Conservation (phyloP, 169 alveolate species). For the Eimeria necatrix region DNA sequence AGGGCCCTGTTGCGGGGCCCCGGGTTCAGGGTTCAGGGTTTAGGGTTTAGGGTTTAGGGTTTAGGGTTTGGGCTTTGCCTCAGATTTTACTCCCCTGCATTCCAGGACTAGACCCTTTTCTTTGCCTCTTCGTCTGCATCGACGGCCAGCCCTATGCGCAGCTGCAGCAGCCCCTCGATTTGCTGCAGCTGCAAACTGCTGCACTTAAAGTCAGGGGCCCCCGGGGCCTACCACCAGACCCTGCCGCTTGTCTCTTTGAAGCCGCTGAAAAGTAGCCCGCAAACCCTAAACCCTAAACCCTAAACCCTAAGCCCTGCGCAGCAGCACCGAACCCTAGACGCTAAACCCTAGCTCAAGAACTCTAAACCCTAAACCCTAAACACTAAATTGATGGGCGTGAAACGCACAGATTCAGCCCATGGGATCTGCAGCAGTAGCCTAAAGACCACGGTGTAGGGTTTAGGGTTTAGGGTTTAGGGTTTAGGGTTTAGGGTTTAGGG, state of each 20-base stretch:
- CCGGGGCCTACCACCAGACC: no score
- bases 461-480: background rate
- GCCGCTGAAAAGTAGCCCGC: no score
- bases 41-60: slow-evolving; percentile 53
- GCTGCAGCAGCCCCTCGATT: slow-evolving; percentile 23
- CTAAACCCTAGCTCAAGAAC: background rate
- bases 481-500: background rate
- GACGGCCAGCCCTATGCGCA: background rate
- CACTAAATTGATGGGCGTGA: background rate
- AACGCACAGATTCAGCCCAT: no score
- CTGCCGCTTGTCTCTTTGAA: no score
- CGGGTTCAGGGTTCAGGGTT: background rate
- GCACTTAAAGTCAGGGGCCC: no score
- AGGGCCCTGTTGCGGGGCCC: background rate
- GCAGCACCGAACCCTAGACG: background rate
- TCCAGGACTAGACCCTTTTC: slow-evolving; percentile 7
- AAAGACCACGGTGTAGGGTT: background rate
- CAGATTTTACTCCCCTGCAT: slow-evolving; percentile 7
- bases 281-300: slow-evolving; percentile 10
- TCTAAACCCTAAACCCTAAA: slow-evolving; percentile 4
- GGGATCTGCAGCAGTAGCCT: no score
- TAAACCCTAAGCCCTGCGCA: background rate
- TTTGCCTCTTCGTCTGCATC: background rate
- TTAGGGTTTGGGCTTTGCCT: background rate
- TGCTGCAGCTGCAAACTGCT: background rate